Evolutionary conservation across 345 rosid species (phyloP).

Genomic region (Linum trigynum): DNA sequence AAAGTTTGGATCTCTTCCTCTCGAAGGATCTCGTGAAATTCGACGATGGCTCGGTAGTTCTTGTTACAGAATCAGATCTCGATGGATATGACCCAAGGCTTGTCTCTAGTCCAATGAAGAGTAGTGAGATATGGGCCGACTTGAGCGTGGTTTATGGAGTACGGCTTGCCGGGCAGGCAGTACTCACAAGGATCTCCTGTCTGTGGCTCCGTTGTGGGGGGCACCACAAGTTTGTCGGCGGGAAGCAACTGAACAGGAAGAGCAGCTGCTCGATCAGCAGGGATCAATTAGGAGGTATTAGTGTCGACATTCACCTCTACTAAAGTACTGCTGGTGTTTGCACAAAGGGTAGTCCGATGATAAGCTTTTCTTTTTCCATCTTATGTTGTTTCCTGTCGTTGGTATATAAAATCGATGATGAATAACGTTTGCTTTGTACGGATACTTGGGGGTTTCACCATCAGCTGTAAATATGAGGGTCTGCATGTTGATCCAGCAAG

Average conservation of each 20-base stretch:
- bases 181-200: slow-evolving; percentile 59
- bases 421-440: background rate
- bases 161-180: slow-evolving; percentile 45
- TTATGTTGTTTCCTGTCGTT: background rate
- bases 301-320: slow-evolving; percentile 75
- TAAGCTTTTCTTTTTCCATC: too few relatives aligned
- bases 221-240: slow-evolving; percentile 38
- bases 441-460: background rate
- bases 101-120: slow-evolving; percentile 24
- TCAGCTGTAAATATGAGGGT: background rate
- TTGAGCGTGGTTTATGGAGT: slow-evolving; percentile 56
- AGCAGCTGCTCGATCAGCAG: slow-evolving; percentile 29
- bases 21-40: slow-evolving; percentile 43
- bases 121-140: slow-evolving; percentile 48
- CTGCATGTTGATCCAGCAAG: background rate
- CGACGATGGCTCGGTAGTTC: slow-evolving; percentile 73
- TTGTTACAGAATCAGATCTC: slow-evolving; percentile 74
- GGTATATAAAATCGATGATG: background rate
- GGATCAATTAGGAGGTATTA: slow-evolving; percentile 48
- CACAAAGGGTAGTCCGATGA: background rate
- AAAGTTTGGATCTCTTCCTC: background rate
- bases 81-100: slow-evolving; percentile 51
- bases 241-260: slow-evolving; percentile 27
- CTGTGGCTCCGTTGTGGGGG: slow-evolving; percentile 53
- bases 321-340: slow-evolving; percentile 20